Percentiles rank a stretch among this genome's conserved stretches.
phyloP scores from a whole-genome alignment of 805 yeast species.

The Yarrowia hollandica region DNA sequence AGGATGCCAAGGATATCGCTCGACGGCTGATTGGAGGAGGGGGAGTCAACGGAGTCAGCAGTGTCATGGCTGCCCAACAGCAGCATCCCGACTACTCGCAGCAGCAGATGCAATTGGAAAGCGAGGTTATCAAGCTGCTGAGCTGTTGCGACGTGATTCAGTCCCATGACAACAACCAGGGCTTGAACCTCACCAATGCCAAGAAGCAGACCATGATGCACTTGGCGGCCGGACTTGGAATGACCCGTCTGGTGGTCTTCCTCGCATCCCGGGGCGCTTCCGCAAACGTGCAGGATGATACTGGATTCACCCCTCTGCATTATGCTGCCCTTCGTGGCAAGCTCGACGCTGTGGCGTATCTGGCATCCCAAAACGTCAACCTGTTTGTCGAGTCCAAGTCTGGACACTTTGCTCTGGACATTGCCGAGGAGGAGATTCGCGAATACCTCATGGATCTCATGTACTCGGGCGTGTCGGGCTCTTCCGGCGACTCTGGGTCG shows the following conservation, averaged over 20 bases:
- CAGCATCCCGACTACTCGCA: background rate
- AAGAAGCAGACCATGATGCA: conserved; percentile 90
- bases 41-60: background rate
- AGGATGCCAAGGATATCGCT: conserved; percentile 93
- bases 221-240: conserved; percentile 76
- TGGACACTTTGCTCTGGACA: conserved; percentile 43
- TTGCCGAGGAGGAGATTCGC: conserved; percentile 36
- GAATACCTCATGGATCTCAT: conserved; percentile 45
- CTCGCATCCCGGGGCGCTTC: conserved; percentile 62
- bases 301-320: conserved; percentile 85
- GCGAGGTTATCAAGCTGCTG: conserved; percentile 16
- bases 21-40: conserved; percentile 76
- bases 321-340: conserved; percentile 79
- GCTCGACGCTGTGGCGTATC: conserved; percentile 59
- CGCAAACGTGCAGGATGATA: conserved; percentile 65
- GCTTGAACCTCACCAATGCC: conserved; percentile 75
- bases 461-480: conserved; percentile 40
- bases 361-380: conserved; percentile 66
- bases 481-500: conserved; percentile 32
- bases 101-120: conserved; percentile 38
- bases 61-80: background rate
- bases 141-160: conserved; percentile 2
- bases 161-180: conserved; percentile 49
- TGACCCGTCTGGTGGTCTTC: conserved; percentile 58
- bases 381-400: conserved; percentile 52